Base-by-base conservation (phyloP, 2,329 filamentous ascomycete genomes). In the Epicoccum sorghinum region DNA sequence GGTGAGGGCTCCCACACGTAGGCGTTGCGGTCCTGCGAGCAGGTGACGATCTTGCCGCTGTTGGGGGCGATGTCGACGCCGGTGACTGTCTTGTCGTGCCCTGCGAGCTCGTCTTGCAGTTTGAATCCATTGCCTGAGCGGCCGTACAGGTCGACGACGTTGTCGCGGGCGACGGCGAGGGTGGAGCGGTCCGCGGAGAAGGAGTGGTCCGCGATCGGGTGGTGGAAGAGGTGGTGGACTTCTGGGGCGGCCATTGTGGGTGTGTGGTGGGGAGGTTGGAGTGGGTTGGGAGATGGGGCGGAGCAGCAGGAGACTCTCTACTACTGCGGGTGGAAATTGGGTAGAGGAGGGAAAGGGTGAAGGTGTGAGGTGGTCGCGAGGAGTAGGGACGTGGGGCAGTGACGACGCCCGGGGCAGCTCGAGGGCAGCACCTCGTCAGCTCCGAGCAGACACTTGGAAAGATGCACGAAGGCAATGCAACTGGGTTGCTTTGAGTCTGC, bases 1-100 rank as follows among this genome's bases (percentile, higher is more conserved):
- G 90, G 85, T n/a, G 91, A 93, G 18, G 90, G 91, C 73, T 99
- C 95, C 95, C 95, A 99, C 47, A 99, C 95, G 64, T 98, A 89
- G 58, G 95, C 95, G 77, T 99, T 99, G 66, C 95, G 90, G 77
- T 99, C 95, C 80, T 99, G 95, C 23, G 93, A 97, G 80, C 93
- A 99, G 49, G 95, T 96, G 32, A 99, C 95, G 69, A 99, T 99
- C 72, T 91, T 91, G 52, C 95, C 93, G 63, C 87, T 93, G 59
- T 86, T 86, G 14, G 92, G 90, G 2, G 95, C 93, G 79, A 99
- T 96, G 71, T 99, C 95, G 23, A 99, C 91, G 67, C 95, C 89
- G 1, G 95, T 99, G 46, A 99, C 91, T 1, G 88, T 93, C 82
- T 99, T 99, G 77, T 99, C 96, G 71, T 99, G 95, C 39, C 93